These are phyloP conservation scores for Orbilia oligospora DNA, from an alignment of 2,329 filamentous ascomycete species.

Conservation along the genomic window DNA sequence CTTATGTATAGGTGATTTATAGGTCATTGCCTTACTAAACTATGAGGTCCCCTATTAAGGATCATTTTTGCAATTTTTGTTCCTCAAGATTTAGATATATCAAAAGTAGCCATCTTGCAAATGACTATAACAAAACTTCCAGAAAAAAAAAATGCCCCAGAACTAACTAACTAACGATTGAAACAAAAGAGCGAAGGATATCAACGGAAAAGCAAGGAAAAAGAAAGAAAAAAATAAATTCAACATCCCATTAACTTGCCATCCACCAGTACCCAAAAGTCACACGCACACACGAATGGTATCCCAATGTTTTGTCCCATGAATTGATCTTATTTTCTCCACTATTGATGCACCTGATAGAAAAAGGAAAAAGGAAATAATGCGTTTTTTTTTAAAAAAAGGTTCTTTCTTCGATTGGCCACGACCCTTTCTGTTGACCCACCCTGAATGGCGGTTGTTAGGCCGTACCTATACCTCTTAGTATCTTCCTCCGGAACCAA, in stretches of 20 bases:
- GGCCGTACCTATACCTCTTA: neutral
- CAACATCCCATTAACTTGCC: constrained; percentile 19
- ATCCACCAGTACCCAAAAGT: neutral
- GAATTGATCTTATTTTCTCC: constrained; percentile 10
- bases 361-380: neutral
- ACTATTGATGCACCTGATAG: constrained; percentile 4
- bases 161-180: neutral
- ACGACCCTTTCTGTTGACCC: neutral
- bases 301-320: neutral
- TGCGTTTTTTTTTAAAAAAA: neutral
- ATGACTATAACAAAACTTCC: neutral
- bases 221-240: neutral
- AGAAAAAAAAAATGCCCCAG: constrained; percentile 11
- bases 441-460: neutral
- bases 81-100: neutral
- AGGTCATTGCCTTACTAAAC: too few relatives aligned
- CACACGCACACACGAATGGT: neutral
- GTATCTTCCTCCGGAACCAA: neutral
- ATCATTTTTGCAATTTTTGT: constrained; percentile 3
- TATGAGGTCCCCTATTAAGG: neutral
- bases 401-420: too few relatives aligned
- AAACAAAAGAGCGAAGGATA: neutral
- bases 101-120: neutral
- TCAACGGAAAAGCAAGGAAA: neutral
- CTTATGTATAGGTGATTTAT: too few relatives aligned